These are phyloP conservation scores for Talaromyces sp. DNA, from an alignment of 2,329 filamentous ascomycete genomes.

Conservation along the genomic window DNA sequence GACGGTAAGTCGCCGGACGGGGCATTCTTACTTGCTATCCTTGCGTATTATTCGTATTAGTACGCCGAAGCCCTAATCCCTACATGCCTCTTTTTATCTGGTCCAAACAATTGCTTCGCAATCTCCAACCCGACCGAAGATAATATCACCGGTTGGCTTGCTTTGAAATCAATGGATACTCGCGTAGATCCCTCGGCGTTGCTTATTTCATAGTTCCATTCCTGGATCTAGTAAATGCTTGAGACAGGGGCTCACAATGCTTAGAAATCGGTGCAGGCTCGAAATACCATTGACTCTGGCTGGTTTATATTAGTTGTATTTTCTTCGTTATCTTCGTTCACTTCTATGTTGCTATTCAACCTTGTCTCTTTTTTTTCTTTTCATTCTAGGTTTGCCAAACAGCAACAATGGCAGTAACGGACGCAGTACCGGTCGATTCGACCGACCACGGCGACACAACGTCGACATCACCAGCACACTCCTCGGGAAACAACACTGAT, in stretches of 20 bases:
- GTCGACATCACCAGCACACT: not conserved
- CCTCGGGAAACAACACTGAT: not conserved
- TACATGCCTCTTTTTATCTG: not conserved
- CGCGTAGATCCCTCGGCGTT: not conserved
- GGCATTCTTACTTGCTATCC: not conserved
- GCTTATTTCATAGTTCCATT: not conserved
- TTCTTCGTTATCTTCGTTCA: not conserved
- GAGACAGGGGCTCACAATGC: not conserved
- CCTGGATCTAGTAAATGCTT: not conserved
- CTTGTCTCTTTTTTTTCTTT: not conserved
- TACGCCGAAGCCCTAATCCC: not conserved
- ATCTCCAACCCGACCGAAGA: not conserved
- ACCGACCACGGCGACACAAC: not conserved
- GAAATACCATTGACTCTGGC: not conserved
- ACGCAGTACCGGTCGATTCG: not conserved
- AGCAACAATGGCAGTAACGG: not conserved
- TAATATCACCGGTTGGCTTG: not conserved
- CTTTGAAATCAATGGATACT: not conserved
- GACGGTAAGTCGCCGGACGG: not conserved
- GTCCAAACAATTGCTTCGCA: not conserved
- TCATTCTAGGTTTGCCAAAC: not conserved
- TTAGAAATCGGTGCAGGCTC: not conserved
- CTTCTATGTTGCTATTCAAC: not conserved
- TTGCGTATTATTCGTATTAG: not conserved
- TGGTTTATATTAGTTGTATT: not conserved